These are phyloP conservation scores for Acanthamoeba rhysodes DNA, from an alignment of 208 protist genomes.

Conservation along the genomic window DNA sequence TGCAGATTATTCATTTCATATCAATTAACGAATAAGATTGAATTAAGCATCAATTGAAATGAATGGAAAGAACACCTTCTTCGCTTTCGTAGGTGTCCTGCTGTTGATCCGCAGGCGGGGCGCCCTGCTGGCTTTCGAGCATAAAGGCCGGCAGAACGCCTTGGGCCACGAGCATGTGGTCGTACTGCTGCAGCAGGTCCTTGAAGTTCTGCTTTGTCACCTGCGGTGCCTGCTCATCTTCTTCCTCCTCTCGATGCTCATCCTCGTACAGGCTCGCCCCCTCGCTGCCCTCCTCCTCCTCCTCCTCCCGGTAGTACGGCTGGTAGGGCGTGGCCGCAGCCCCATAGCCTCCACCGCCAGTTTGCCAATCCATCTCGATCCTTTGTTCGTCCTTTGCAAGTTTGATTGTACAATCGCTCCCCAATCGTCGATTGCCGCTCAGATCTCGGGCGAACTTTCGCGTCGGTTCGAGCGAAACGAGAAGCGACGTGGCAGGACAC, in stretches of 20 bases:
- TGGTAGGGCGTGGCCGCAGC: background rate
- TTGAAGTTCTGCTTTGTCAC: constrained; percentile 62
- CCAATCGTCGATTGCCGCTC: too few relatives aligned
- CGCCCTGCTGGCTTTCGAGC: background rate
- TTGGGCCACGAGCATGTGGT: constrained; percentile 49
- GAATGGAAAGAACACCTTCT: background rate
- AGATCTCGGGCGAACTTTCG: too few relatives aligned
- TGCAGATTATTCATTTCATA: background rate
- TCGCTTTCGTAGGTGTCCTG: background rate
- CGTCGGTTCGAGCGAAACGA: too few relatives aligned
- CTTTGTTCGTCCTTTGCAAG: background rate
- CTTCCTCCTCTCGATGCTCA: constrained; percentile 33
- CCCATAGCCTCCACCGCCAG: background rate
- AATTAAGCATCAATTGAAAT: background rate
- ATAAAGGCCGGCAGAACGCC: constrained; percentile 69
- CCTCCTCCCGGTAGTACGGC: background rate
- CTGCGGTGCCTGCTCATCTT: background rate
- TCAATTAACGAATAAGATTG: too few relatives aligned
- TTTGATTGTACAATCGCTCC: background rate
- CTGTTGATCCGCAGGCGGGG: background rate
- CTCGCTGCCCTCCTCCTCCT: background rate
- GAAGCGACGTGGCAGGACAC: too few relatives aligned
- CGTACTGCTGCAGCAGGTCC: constrained; percentile 61
- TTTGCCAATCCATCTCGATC: background rate
- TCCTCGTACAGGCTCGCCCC: background rate